Evolutionary conservation across 352 stramenopile species (phyloP).

Genomic region (Pythium apleroticum): DNA sequence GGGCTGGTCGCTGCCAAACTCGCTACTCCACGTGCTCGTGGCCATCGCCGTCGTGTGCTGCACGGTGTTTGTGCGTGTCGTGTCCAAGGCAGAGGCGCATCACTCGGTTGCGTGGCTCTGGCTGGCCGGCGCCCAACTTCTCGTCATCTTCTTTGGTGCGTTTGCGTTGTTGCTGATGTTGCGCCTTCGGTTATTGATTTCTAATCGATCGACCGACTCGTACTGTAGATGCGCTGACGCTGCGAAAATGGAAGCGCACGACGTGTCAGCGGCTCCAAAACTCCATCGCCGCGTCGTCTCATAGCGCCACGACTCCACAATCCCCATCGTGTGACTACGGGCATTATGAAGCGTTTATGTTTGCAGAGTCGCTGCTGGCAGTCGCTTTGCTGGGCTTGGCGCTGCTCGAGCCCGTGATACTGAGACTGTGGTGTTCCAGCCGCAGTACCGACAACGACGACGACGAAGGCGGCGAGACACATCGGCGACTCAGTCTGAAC

Average conservation of each 20-base stretch:
- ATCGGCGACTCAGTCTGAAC: neutral
- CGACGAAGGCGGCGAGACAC: neutral
- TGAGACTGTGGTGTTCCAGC: conserved; percentile 17
- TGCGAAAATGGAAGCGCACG: conserved; percentile 4
- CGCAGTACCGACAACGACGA: neutral
- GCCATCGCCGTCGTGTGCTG: neutral
- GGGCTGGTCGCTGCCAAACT: conserved; percentile 11
- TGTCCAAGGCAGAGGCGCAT: conserved; percentile 2
- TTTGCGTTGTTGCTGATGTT: neutral
- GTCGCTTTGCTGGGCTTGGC: neutral
- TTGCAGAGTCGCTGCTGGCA: conserved; percentile 12
- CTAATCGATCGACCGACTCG: too few relatives aligned
- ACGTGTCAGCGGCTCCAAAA: conserved; percentile 3
- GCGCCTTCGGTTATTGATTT: too few relatives aligned
- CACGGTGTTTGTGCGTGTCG: conserved; percentile 4
- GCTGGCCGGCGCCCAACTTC: neutral
- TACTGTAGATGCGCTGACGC: conserved; percentile 6
- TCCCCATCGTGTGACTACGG: neutral
- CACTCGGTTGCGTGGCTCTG: conserved; percentile 13
- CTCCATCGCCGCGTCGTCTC: neutral
- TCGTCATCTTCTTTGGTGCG: conserved; percentile 10
- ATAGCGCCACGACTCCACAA: neutral
- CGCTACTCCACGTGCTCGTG: conserved; percentile 15
- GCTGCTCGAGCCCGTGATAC: conserved; percentile 19
- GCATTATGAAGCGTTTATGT: conserved; percentile 19